Evolutionary conservation across 495 filamentous ascomycete species (phyloP).

Genomic region (Penicillium silybi): DNA sequence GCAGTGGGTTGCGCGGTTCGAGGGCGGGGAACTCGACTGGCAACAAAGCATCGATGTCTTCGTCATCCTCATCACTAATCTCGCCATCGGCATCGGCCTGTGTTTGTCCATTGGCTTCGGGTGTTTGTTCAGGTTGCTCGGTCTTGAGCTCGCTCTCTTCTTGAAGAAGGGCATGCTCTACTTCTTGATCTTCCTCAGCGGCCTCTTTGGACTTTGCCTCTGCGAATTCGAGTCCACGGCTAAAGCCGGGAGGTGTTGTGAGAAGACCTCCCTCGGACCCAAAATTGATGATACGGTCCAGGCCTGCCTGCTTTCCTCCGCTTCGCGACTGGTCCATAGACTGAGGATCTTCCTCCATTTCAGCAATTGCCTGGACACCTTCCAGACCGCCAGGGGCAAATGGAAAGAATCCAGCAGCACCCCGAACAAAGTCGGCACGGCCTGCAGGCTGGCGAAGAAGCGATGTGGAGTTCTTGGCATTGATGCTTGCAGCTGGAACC

Average conservation of each 20-base stretch:
- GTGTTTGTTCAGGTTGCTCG: slow-evolving; percentile 27
- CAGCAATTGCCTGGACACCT: slow-evolving; percentile 75
- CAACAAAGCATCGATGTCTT: slow-evolving; percentile 86
- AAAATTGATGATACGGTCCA: slow-evolving; percentile 81
- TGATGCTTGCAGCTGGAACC: slow-evolving; percentile 82
- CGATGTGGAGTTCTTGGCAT: slow-evolving; percentile 95
- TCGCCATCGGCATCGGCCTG: slow-evolving; percentile 50
- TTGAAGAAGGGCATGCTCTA: slow-evolving; percentile 69
- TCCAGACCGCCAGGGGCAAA: slow-evolving; percentile 93
- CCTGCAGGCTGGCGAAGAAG: slow-evolving; percentile 81
- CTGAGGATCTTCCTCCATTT: slow-evolving; percentile 62
- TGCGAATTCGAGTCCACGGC: slow-evolving; percentile 69
- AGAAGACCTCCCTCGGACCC: slow-evolving; percentile 73
- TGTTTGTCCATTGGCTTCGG: slow-evolving; percentile 37
- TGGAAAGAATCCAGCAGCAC: slow-evolving; percentile 91
- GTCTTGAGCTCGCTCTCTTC: slow-evolving; percentile 48
- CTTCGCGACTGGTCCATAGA: slow-evolving; percentile 41
- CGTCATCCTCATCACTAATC: slow-evolving; percentile 53
- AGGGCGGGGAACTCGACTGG: slow-evolving; percentile 91
- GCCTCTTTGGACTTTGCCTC: slow-evolving; percentile 56
- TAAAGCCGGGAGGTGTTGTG: slow-evolving; percentile 77
- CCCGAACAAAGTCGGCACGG: slow-evolving; percentile 90
- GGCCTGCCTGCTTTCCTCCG: slow-evolving; percentile 37
- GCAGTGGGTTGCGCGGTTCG: slow-evolving; percentile 76
- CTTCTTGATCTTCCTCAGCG: slow-evolving; percentile 59